Evolutionary conservation across 2,329 filamentous ascomycete species (phyloP).

Genomic region (Alternaria incomplexa): DNA sequence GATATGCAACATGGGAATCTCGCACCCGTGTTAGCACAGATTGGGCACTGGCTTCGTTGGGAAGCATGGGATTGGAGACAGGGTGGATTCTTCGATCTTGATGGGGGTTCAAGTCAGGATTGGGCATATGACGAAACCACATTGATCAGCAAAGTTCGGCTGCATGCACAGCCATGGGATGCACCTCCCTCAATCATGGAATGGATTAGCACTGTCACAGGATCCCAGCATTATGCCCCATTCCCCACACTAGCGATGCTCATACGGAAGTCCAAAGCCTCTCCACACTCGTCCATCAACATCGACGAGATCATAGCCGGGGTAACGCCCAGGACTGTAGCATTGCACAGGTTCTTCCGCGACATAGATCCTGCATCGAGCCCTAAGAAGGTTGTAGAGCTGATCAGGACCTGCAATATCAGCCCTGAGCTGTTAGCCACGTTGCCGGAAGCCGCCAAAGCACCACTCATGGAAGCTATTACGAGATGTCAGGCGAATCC

Average conservation of each 20-base stretch:
- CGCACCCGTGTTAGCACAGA: slow-evolving; percentile 77
- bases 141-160: slow-evolving; percentile 30
- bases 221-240: slow-evolving; percentile 35
- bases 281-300: slow-evolving; percentile 46
- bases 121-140: slow-evolving; percentile 64
- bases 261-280: slow-evolving; percentile 45
- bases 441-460: slow-evolving; percentile 81
- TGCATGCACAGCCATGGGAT: slow-evolving; percentile 45
- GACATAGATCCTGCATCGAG: slow-evolving; percentile 47
- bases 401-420: slow-evolving; percentile 74
- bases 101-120: slow-evolving; percentile 61
- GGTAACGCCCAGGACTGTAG: slow-evolving; percentile 62
- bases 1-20: slow-evolving; percentile 59
- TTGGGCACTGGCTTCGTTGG: slow-evolving; percentile 84
- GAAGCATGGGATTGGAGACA: slow-evolving; percentile 62
- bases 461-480: slow-evolving; percentile 82
- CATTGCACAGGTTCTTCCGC: slow-evolving; percentile 72
- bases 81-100: slow-evolving; percentile 65
- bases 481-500: slow-evolving; percentile 83
- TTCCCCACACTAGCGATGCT: slow-evolving; percentile 49
- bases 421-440: slow-evolving; percentile 74
- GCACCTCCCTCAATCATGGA: slow-evolving; percentile 65
- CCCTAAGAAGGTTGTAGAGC: slow-evolving; percentile 71
- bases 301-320: slow-evolving; percentile 43
- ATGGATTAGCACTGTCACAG: slow-evolving; percentile 50